Percentiles rank a stretch among this genome's conserved stretches.
Conservation (phyloP, 176 grass and related monocot genomes). For the Cenchrus fungigraminus region DNA sequence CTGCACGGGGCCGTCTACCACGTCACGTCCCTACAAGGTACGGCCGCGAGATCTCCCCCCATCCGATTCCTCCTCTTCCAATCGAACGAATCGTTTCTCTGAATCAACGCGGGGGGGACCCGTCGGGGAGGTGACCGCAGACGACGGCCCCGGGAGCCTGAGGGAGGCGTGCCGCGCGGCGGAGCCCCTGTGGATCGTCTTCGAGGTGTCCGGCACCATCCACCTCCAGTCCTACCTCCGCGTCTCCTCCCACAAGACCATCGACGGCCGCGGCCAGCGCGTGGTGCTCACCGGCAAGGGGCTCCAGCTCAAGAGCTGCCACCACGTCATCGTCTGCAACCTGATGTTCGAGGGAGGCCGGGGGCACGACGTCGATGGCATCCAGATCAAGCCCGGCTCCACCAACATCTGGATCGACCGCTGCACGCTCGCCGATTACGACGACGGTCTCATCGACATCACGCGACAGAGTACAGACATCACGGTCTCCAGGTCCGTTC, state of each 20-base stretch:
- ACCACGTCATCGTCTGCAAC: constrained; percentile 83
- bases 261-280: constrained; percentile 73
- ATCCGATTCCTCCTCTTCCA: background rate
- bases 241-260: constrained; percentile 80
- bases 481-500: constrained; percentile 49
- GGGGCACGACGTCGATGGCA: constrained; percentile 76
- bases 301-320: constrained; percentile 70
- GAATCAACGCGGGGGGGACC: background rate
- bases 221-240: constrained; percentile 59
- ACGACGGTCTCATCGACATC: constrained; percentile 87
- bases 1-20: constrained; percentile 60
- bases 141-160: constrained; percentile 71
- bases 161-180: constrained; percentile 59
- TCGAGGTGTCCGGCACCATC: constrained; percentile 75
- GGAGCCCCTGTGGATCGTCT: constrained; percentile 75
- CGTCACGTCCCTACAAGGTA: constrained; percentile 61
- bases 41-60: background rate
- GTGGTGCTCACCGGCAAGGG: constrained; percentile 67
- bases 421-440: constrained; percentile 69
- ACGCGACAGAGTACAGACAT: constrained; percentile 78
- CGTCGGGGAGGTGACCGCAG: constrained; percentile 7
- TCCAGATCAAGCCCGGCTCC: constrained; percentile 77
- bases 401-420: constrained; percentile 78
- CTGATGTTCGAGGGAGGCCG: constrained; percentile 68
- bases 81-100: background rate